Evolutionary conservation across 2,329 filamentous ascomycete genomes (phyloP), one percentile per base, ranked within the genome.

Genomic region (Nemania sp.): DNA sequence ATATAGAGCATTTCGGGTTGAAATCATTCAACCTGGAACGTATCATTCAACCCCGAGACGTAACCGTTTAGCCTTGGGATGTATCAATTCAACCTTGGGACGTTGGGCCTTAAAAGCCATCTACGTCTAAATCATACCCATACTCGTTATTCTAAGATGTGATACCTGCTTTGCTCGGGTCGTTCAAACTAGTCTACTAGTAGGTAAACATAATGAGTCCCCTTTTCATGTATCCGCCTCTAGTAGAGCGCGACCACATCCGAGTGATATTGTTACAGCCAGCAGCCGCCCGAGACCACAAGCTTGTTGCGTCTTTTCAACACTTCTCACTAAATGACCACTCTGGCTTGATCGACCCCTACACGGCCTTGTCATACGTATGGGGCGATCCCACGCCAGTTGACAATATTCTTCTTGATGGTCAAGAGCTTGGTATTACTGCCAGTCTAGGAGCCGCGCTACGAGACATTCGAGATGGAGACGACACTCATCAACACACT

Each of bases 341-440:
- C 43, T 32, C 11, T n/a, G 43, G 32, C 43, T 18, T 53, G 39
- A 45, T 53, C 21, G 21, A 45, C 2, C 39, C 50, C 3, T 57
- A 49, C 17, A 49, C 54, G 25, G 46, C 54, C 5, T 29, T 57
- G n/a, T 57, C 54, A 17, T 57, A 45, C 12, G 47, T 45, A 43
- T 57, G 46, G 46, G 46, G 47, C 2, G 37, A 57, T 1, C 46
- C 3, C 46, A 34, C 12, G 6, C 5, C n/a, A 6, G 54, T 9
- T 7, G 37, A 57, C 7, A 39, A 15, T 6, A 57, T 57, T 12
- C 11, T 17, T 4, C 39, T 57, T 7, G 17, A 45, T 15, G 39
- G 46, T 2, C 18, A 25, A 2, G n/a, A 45, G 1, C 7, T 50
- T 35, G 6, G 21, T 11, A 51, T 57, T 17, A 21, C 25, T 29